phyloP scores from a whole-genome alignment of 1,284 basidiomycete species.

The Apiotrichum montevideense region DNA sequence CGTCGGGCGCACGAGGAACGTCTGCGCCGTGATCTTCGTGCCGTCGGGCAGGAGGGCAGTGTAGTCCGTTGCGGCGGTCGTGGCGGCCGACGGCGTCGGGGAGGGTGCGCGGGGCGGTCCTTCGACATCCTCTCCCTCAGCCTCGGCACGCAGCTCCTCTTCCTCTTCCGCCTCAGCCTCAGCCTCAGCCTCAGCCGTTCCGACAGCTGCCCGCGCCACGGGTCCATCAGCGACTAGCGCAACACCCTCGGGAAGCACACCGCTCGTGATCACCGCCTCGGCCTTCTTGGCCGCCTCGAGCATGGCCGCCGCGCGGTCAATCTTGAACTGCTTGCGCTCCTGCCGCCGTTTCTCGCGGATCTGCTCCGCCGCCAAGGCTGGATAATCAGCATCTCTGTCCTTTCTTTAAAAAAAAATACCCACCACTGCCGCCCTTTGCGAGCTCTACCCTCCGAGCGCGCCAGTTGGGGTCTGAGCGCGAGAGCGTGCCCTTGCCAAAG shows the following conservation, averaged over 20 bases:
- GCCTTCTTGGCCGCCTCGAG: slow-evolving; percentile 45
- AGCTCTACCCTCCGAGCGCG: slow-evolving; percentile 65
- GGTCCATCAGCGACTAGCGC: background rate
- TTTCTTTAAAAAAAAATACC: slow-evolving; percentile 16
- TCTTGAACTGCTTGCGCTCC: slow-evolving; percentile 83
- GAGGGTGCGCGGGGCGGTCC: slow-evolving; percentile 3
- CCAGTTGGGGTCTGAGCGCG: slow-evolving; percentile 93
- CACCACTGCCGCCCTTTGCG: slow-evolving; percentile 45
- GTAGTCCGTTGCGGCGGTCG: slow-evolving; percentile 4
- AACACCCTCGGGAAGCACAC: slow-evolving; percentile 15
- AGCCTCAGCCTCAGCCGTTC: background rate
- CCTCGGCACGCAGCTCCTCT: background rate
- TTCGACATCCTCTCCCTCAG: background rate
- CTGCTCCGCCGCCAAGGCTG: slow-evolving; percentile 57
- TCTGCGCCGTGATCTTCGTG: slow-evolving; percentile 40
- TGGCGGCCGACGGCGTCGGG: slow-evolving; percentile 2
- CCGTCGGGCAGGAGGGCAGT: slow-evolving; percentile 18
- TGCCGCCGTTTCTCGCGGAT: slow-evolving; percentile 73
- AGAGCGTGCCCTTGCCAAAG: slow-evolving; percentile 93
- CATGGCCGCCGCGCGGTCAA: slow-evolving; percentile 58
- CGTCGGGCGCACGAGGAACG: slow-evolving; percentile 44
- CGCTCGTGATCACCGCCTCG: slow-evolving; percentile 40
- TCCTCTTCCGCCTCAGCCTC: slow-evolving; percentile 5
- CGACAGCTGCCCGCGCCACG: background rate
- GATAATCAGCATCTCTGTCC: background rate